phyloP scores from a whole-genome alignment of 257 asterid species.

The Gynochthodes officinalis region DNA sequence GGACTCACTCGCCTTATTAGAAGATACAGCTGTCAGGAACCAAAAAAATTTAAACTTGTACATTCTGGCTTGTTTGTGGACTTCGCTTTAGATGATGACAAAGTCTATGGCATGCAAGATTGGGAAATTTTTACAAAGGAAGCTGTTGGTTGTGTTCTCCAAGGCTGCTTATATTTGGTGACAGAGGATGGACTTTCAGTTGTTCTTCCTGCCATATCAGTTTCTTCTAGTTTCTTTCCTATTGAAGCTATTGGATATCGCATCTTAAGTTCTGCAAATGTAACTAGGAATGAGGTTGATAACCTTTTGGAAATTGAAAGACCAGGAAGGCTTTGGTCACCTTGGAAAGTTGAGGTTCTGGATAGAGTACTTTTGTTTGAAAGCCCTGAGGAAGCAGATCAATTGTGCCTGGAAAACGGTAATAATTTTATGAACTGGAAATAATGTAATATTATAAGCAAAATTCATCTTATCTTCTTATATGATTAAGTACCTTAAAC shows the following conservation, averaged over 20 bases:
- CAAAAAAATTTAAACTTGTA: constrained; percentile 44
- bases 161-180: constrained; percentile 73
- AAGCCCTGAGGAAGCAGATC: constrained; percentile 84
- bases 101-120: constrained; percentile 34
- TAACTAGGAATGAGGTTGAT: constrained; percentile 32
- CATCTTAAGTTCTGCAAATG: constrained; percentile 34
- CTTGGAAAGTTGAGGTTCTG: constrained; percentile 91
- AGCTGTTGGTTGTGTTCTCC: constrained; percentile 82
- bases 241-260: constrained; percentile 77
- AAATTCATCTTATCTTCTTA: neutral
- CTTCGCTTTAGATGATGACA: constrained; percentile 49
- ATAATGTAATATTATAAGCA: constrained; percentile 10
- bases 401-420: constrained; percentile 85
- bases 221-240: constrained; percentile 58
- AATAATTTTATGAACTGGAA: constrained; percentile 22
- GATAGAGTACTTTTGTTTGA: constrained; percentile 76
- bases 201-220: constrained; percentile 80
- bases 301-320: constrained; percentile 40
- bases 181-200: constrained; percentile 73
- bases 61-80: constrained; percentile 62
- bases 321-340: constrained; percentile 46
- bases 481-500: neutral
- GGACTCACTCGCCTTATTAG: constrained; percentile 80
- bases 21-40: constrained; percentile 38
- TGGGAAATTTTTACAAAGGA: constrained; percentile 50